These are phyloP conservation scores for Boeremia lycopersici DNA, from an alignment of 2,329 filamentous ascomycete genomes.

Conservation along the genomic window DNA sequence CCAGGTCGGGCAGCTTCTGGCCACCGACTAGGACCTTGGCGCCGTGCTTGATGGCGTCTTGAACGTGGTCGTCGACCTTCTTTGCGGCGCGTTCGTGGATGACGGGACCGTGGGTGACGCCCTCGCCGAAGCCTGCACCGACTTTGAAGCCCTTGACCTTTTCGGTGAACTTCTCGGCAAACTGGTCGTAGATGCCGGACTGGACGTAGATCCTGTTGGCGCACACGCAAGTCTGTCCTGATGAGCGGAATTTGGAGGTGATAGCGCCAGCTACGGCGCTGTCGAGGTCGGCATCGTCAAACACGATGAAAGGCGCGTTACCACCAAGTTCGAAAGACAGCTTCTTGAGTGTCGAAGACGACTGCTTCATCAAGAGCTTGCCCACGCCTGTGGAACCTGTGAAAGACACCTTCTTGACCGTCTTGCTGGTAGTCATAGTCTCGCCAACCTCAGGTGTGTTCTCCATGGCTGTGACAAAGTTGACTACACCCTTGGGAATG, in stretches of 20 bases:
- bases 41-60: constrained; percentile 42
- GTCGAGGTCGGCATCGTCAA: constrained; percentile 92
- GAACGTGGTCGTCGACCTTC: constrained; percentile 46
- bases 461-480: constrained; percentile 78
- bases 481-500: constrained; percentile 88
- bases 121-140: constrained; percentile 73
- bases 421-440: constrained; percentile 75
- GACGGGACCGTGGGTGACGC: constrained; percentile 78
- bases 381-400: constrained; percentile 75
- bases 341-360: constrained; percentile 81
- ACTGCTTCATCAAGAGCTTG: constrained; percentile 87
- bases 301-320: constrained; percentile 95
- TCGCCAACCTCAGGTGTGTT: constrained; percentile 83
- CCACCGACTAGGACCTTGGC: constrained; percentile 57
- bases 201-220: constrained; percentile 82
- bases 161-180: constrained; percentile 70
- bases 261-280: constrained; percentile 82
- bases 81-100: constrained; percentile 77
- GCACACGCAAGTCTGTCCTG: constrained; percentile 90
- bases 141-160: constrained; percentile 78
- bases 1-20: constrained; percentile 73
- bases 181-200: constrained; percentile 76
- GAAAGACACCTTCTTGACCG: constrained; percentile 89
- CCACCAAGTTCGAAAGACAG: constrained; percentile 90
- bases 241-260: constrained; percentile 88